These are phyloP conservation scores for Vitis riparia DNA, from an alignment of 164 flowering plant species.

Conservation along the genomic window DNA sequence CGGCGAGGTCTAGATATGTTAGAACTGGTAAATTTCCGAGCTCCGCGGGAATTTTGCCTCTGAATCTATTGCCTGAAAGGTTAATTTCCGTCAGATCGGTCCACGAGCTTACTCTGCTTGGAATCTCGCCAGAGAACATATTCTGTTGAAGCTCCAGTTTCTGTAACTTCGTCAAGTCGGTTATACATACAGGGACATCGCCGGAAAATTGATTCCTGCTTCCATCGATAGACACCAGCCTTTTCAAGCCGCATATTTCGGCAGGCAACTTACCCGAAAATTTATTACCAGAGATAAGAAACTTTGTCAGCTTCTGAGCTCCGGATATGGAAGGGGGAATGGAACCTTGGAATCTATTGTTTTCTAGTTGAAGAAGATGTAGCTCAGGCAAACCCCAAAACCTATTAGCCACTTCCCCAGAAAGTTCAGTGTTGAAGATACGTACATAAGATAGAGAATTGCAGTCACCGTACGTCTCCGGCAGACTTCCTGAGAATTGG, in stretches of 20 bases:
- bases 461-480: conserved; percentile 52
- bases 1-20: conserved; percentile 55
- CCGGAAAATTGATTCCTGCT: conserved; percentile 57
- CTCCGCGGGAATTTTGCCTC: conserved; percentile 48
- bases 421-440: conserved; percentile 39
- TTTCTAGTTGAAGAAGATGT: conserved; percentile 29
- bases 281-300: conserved; percentile 43
- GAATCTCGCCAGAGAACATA: conserved; percentile 55
- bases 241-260: conserved; percentile 36
- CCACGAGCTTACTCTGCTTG: conserved; percentile 40
- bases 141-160: conserved; percentile 52
- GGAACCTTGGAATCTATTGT: conserved; percentile 55
- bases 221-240: conserved; percentile 26
- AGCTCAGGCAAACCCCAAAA: conserved; percentile 52
- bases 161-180: conserved; percentile 35
- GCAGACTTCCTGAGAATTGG: conserved; percentile 50
- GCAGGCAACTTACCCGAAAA: conserved; percentile 58
- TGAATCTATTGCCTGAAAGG: conserved; percentile 46
- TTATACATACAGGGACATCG: conserved; percentile 50
- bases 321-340: conserved; percentile 39
- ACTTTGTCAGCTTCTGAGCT: conserved; percentile 21
- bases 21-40: conserved; percentile 58
- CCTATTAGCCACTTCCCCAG: conserved; percentile 44
- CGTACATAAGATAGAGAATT: conserved; percentile 44
- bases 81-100: conserved; percentile 44